Evolutionary conservation across 495 filamentous ascomycete species (phyloP).

Genomic region (Xylaria intraflava): DNA sequence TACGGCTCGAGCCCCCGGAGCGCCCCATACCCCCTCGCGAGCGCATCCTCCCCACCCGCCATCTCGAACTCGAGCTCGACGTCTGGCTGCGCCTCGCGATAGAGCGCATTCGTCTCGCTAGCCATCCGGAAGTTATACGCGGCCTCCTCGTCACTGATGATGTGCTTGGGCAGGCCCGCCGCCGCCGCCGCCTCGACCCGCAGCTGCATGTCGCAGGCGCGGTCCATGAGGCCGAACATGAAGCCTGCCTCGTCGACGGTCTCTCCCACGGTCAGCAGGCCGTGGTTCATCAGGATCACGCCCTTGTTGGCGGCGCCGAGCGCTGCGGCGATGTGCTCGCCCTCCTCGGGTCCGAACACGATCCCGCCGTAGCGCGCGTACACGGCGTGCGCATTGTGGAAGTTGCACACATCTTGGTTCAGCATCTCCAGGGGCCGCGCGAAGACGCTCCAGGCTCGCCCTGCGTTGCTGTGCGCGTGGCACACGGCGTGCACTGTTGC

Average conservation of each 20-base stretch:
- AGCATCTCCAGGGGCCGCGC: constrained; percentile 53
- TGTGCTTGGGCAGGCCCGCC: constrained; percentile 30
- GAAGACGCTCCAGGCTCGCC: constrained; percentile 49
- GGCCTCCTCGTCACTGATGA: constrained; percentile 47
- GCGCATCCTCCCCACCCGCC: constrained; percentile 34
- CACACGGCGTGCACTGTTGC: constrained; percentile 41
- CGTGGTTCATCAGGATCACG: constrained; percentile 50
- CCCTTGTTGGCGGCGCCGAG: constrained; percentile 41
- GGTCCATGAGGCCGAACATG: constrained; percentile 46
- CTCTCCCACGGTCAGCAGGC: constrained; percentile 45
- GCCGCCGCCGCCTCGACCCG: constrained; percentile 44
- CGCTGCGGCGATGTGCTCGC: constrained; percentile 42
- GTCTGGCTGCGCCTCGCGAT: constrained; percentile 42
- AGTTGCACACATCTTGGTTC: constrained; percentile 49
- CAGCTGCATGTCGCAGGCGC: constrained; percentile 45
- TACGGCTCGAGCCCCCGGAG: constrained; percentile 16
- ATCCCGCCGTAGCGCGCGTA: constrained; percentile 52
- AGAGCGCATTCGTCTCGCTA: constrained; percentile 38
- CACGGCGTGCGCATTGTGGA: constrained; percentile 46
- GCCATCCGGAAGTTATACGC: constrained; percentile 48
- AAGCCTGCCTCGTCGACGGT: constrained; percentile 53
- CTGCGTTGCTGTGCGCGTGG: constrained; percentile 49
- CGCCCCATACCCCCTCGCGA: constrained; percentile 34
- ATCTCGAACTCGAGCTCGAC: constrained; percentile 38
- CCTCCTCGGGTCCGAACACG: constrained; percentile 46